These are phyloP conservation scores for Populus tremula DNA, from an alignment of 345 rosid genomes.

Conservation along the genomic window DNA sequence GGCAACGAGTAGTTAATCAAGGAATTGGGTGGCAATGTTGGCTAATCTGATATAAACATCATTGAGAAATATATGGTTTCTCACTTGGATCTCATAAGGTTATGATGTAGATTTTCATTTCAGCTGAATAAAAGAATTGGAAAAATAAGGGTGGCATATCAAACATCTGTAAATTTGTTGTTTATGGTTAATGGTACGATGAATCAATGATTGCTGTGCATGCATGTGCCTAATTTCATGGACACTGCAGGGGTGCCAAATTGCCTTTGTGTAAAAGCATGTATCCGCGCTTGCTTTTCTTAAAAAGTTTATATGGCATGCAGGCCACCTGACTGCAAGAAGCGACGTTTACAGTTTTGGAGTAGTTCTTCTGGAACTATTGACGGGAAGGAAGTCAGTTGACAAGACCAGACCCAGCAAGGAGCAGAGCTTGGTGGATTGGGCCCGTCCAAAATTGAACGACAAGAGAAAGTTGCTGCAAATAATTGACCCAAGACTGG, in stretches of 20 bases:
- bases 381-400: constrained; percentile 89
- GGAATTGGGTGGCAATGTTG: constrained; percentile 5
- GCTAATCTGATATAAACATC: not conserved
- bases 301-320: constrained; percentile 22
- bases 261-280: not conserved
- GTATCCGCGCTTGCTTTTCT: not conserved
- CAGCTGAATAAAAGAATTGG: not conserved
- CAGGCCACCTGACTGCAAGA: constrained; percentile 94
- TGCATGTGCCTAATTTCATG: not conserved
- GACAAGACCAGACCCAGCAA: constrained; percentile 93
- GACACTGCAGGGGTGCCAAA: not conserved
- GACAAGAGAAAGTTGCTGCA: constrained; percentile 86
- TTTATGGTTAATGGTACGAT: not conserved
- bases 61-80: not conserved
- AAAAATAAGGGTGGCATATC: not conserved
- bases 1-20: not conserved
- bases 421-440: constrained; percentile 95
- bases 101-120: not conserved
- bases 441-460: constrained; percentile 95
- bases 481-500: constrained; percentile 87
- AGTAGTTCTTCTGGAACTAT: constrained; percentile 87
- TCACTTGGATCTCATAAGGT: not conserved
- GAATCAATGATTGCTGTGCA: not conserved
- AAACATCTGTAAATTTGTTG: not conserved
- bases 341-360: constrained; percentile 97